Percentiles rank a stretch among this genome's conserved stretches.
These are phyloP conservation scores for Sporothrix pseudoabietina DNA, from an alignment of 2,329 filamentous ascomycete genomes.

Conservation along the genomic window DNA sequence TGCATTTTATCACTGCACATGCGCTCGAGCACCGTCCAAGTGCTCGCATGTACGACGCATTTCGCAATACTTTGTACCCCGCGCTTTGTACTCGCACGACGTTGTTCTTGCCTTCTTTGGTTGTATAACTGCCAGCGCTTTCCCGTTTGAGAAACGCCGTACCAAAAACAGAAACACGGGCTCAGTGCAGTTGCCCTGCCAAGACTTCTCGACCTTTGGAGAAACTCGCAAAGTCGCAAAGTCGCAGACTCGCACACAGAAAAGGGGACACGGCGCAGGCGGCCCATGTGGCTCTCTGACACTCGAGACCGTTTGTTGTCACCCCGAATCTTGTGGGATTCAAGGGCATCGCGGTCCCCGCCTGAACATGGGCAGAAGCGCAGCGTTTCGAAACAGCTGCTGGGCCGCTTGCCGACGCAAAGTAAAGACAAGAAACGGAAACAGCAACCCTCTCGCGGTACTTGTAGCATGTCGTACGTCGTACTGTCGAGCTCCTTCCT, in stretches of 20 bases:
- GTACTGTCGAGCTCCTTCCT: not conserved
- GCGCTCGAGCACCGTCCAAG: not conserved
- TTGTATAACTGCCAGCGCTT: not conserved
- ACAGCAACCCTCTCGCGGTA: not conserved
- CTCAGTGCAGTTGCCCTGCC: not conserved
- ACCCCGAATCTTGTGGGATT: constrained; percentile 9
- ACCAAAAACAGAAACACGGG: constrained; percentile 17
- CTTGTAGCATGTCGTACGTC: not conserved
- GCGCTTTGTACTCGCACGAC: not conserved
- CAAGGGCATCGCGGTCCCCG: not conserved
- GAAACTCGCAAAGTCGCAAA: not conserved
- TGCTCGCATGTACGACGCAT: not conserved
- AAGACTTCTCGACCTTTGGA: not conserved
- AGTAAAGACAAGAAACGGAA: not conserved
- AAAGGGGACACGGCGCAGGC: not conserved
- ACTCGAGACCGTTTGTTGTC: not conserved
- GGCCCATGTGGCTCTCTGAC: constrained; percentile 8
- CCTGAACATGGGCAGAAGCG: not conserved
- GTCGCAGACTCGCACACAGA: not conserved
- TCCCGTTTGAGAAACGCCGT: not conserved
- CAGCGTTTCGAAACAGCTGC: constrained; percentile 12
- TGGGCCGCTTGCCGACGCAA: not conserved
- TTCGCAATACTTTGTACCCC: not conserved
- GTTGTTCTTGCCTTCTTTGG: constrained; percentile 4
- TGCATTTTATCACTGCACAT: not conserved